A percentile compares a stretch with the other conserved stretches of the same genome.
phyloP scores from a whole-genome alignment of 257 asterid species.

The Solanum etuberosum region DNA sequence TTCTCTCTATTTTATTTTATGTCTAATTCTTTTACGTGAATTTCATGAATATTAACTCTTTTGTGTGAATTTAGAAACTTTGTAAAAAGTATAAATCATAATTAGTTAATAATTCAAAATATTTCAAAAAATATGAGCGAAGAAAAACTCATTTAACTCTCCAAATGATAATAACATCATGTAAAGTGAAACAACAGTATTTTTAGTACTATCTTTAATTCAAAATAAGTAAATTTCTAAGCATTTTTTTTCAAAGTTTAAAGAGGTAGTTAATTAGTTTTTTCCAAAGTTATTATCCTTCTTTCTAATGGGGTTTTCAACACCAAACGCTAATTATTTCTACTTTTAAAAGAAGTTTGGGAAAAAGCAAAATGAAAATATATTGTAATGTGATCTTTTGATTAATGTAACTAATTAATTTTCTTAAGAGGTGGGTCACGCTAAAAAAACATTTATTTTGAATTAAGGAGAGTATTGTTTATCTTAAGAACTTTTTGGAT shows the following conservation, averaged over 20 bases:
- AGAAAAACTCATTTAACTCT: neutral
- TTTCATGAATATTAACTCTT: neutral
- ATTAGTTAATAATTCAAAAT: neutral
- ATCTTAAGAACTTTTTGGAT: neutral
- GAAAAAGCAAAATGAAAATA: neutral
- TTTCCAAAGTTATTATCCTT: neutral
- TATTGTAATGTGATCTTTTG: neutral
- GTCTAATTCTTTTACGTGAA: neutral
- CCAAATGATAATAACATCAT: no score
- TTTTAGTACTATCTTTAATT: neutral
- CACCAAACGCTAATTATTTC: neutral
- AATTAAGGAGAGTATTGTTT: no score
- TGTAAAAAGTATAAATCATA: neutral
- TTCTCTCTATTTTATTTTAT: neutral
- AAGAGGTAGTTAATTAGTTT: neutral
- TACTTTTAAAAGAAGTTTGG: neutral
- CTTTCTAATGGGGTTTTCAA: neutral
- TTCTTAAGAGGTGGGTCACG: neutral
- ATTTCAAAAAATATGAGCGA: neutral
- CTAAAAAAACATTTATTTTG: no score
- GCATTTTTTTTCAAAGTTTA: neutral
- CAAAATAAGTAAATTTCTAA: neutral
- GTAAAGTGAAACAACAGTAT: neutral
- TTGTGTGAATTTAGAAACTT: neutral
- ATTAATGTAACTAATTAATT: neutral